These are phyloP conservation scores for Jaltomata sinuosa DNA, from an alignment of 257 asterid genomes.

Conservation along the genomic window DNA sequence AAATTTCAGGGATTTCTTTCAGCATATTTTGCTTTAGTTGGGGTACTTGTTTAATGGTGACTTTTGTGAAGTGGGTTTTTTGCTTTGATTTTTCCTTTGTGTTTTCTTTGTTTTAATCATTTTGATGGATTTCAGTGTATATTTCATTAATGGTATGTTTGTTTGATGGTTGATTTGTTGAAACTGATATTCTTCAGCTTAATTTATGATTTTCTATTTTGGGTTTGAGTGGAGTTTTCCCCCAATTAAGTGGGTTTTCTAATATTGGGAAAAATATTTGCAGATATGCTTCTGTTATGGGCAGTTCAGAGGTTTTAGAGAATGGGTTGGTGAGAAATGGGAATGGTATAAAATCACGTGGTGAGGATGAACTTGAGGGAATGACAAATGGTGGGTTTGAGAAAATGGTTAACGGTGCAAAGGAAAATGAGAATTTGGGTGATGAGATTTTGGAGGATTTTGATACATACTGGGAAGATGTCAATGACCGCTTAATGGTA, in stretches of 20 bases:
- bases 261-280: neutral
- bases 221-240: neutral
- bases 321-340: constrained; percentile 13
- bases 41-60: neutral
- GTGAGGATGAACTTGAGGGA: neutral
- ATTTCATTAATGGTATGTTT: neutral
- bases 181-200: neutral
- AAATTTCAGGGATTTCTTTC: neutral
- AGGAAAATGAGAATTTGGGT: constrained; percentile 41
- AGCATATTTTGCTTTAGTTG: neutral
- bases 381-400: neutral
- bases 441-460: constrained; percentile 60
- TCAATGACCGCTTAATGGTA: constrained; percentile 50
- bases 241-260: neutral
- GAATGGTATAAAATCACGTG: constrained; percentile 7
- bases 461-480: constrained; percentile 68
- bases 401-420: constrained; percentile 10
- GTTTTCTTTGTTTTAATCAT: neutral
- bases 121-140: neutral
- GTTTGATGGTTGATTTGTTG: neutral
- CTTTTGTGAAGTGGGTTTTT: neutral
- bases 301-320: constrained; percentile 22
- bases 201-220: neutral
- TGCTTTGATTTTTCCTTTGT: neutral
- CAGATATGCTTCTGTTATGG: constrained; percentile 15